A percentile compares a stretch with the other conserved stretches of the same genome.
These are phyloP conservation scores for Eutrema yunnanense DNA, from an alignment of 345 rosid species.

Conservation along the genomic window DNA sequence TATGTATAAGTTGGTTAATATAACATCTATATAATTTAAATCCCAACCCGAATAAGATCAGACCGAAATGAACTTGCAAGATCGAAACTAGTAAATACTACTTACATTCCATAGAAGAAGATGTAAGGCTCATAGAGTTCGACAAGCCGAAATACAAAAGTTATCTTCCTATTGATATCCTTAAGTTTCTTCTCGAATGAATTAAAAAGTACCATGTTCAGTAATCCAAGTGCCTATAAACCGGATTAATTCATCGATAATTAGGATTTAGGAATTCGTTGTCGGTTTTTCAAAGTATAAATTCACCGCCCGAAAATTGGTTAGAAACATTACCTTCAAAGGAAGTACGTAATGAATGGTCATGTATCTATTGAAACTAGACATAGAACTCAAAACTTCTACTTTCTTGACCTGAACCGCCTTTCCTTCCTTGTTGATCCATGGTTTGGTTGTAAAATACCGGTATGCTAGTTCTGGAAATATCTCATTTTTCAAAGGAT, in stretches of 20 bases:
- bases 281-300: not conserved
- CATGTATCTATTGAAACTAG: slow-evolving; percentile 68
- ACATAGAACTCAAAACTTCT: slow-evolving; percentile 45
- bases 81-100: not conserved
- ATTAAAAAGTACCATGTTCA: slow-evolving; percentile 10
- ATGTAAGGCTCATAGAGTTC: slow-evolving; percentile 24
- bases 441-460: slow-evolving; percentile 62
- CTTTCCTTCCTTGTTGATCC: slow-evolving; percentile 74
- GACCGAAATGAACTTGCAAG: not conserved
- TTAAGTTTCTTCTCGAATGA: not conserved
- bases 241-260: not conserved
- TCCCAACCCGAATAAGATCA: not conserved
- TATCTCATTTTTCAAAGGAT: slow-evolving; percentile 33
- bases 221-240: slow-evolving; percentile 11
- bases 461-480: slow-evolving; percentile 40
- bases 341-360: slow-evolving; percentile 47
- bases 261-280: not conserved
- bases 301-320: not conserved
- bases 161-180: not conserved
- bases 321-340: slow-evolving; percentile 47
- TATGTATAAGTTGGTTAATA: not conserved
- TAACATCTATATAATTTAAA: not conserved
- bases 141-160: slow-evolving; percentile 4
- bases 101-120: slow-evolving; percentile 26
- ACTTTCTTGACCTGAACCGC: slow-evolving; percentile 43